A percentile compares a stretch with the other conserved stretches of the same genome.
Conservation (phyloP, 2,329 filamentous ascomycete genomes). For the Penicillium verrucosum region DNA sequence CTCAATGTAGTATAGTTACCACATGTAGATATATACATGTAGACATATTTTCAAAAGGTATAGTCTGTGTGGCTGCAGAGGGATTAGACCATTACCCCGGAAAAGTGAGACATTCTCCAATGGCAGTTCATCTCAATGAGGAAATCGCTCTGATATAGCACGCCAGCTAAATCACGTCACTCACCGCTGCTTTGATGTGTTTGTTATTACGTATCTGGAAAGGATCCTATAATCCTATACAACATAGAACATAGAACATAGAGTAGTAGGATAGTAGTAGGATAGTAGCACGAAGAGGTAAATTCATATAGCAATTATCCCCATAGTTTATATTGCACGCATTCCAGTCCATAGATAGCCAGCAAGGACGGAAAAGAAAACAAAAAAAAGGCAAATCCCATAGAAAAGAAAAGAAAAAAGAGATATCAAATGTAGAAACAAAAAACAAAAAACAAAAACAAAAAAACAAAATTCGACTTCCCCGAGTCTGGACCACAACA, state of each 20-base stretch:
- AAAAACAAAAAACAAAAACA: not conserved
- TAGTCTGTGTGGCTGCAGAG: not conserved
- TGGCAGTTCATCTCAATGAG: not conserved
- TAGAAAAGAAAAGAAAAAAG: not conserved
- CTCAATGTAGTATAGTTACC: not conserved
- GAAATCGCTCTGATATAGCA: not conserved
- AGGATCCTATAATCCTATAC: too few relatives aligned
- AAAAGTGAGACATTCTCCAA: conserved; percentile 1
- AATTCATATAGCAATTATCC: not conserved
- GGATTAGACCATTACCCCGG: conserved; percentile 4
- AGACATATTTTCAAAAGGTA: not conserved
- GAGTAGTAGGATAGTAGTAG: too few relatives aligned
- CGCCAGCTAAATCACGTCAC: conserved; percentile 2
- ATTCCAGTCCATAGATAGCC: not conserved
- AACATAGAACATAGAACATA: too few relatives aligned
- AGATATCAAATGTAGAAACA: not conserved
- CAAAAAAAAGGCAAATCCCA: not conserved
- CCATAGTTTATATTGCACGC: not conserved
- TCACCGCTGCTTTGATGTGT: not conserved
- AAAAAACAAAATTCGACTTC: not conserved
- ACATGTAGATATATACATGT: too few relatives aligned
- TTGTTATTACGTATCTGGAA: not conserved
- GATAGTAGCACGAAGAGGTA: not conserved
- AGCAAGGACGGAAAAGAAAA: not conserved
- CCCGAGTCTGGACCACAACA: conserved; percentile 8